phyloP scores from a whole-genome alignment of 257 asterid genomes.

The Sherardia arvensis region DNA sequence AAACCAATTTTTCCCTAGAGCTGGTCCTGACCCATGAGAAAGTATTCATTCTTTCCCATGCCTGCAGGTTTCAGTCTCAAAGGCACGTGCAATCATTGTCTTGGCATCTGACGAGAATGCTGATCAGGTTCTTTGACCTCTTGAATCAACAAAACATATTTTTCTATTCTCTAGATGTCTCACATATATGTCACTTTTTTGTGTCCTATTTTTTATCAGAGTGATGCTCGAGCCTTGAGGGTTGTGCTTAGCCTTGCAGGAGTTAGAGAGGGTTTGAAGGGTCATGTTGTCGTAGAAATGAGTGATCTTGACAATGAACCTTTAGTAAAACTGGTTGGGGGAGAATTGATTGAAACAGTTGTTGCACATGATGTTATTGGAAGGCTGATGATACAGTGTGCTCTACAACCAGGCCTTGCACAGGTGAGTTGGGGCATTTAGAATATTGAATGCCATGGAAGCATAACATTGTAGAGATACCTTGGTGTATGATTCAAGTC shows the following conservation, averaged over 20 bases:
- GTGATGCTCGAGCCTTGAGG: constrained; percentile 97
- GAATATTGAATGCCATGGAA: not conserved
- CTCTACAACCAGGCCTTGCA: constrained; percentile 99
- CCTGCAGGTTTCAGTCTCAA: constrained; percentile 86
- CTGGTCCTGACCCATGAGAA: constrained; percentile 8
- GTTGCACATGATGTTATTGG: constrained; percentile 99
- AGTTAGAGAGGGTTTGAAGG: constrained; percentile 83
- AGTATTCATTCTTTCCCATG: constrained; percentile 9
- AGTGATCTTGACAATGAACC: constrained; percentile 99
- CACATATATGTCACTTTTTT: constrained; percentile 7
- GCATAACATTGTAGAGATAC: not conserved
- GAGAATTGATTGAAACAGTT: constrained; percentile 91
- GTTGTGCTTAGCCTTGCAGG: constrained; percentile 96
- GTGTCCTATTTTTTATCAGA: constrained; percentile 32
- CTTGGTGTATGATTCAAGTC: not conserved
- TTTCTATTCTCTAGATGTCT: not conserved
- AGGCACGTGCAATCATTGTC: constrained; percentile 92
- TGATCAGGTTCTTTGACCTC: constrained; percentile 57
- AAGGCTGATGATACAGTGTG: constrained; percentile 95
- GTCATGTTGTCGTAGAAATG: constrained; percentile 97
- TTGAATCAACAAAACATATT: not conserved
- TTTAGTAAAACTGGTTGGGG: constrained; percentile 96
- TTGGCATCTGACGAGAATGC: constrained; percentile 98
- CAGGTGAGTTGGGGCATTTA: constrained; percentile 47
- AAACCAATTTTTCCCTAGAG: constrained; percentile 3